phyloP scores from a whole-genome alignment of 352 stramenopile species.

The Phytophthora multivora region DNA sequence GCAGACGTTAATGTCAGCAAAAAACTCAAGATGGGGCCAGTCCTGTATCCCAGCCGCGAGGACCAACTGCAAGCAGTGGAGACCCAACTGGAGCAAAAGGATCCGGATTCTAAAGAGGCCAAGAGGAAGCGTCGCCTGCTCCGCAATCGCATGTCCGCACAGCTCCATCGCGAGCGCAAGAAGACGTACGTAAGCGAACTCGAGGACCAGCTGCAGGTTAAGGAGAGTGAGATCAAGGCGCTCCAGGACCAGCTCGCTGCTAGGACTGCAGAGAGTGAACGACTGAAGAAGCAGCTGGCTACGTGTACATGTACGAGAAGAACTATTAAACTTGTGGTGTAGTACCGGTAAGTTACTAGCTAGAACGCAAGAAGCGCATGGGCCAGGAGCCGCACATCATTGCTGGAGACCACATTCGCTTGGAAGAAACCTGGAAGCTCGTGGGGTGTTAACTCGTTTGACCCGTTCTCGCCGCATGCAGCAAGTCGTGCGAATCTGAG shows the following conservation, averaged over 20 bases:
- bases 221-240: slow-evolving; percentile 75
- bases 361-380: slow-evolving; percentile 13
- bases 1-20: slow-evolving; percentile 37
- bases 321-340: too few species aligned
- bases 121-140: slow-evolving; percentile 91
- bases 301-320: too few species aligned
- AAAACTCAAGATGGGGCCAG: slow-evolving; percentile 73
- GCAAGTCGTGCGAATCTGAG: too few species aligned
- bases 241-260: slow-evolving; percentile 78
- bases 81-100: slow-evolving; percentile 80
- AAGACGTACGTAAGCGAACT: slow-evolving; percentile 88
- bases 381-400: slow-evolving; percentile 51
- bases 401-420: background rate
- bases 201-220: slow-evolving; percentile 82
- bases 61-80: slow-evolving; percentile 80
- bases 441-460: too few species aligned
- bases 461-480: too few species aligned
- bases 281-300: slow-evolving; percentile 61
- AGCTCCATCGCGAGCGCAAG: slow-evolving; percentile 88
- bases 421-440: too few species aligned
- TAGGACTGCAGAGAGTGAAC: slow-evolving; percentile 63
- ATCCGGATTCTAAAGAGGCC: slow-evolving; percentile 87
- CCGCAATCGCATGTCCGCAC: slow-evolving; percentile 88
- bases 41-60: slow-evolving; percentile 67
- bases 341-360: too few species aligned